Percentiles rank a stretch among this genome's conserved stretches.
These are phyloP conservation scores for Wickerhamomyces sydowiorum DNA, from an alignment of 805 yeast species.

Conservation along the genomic window DNA sequence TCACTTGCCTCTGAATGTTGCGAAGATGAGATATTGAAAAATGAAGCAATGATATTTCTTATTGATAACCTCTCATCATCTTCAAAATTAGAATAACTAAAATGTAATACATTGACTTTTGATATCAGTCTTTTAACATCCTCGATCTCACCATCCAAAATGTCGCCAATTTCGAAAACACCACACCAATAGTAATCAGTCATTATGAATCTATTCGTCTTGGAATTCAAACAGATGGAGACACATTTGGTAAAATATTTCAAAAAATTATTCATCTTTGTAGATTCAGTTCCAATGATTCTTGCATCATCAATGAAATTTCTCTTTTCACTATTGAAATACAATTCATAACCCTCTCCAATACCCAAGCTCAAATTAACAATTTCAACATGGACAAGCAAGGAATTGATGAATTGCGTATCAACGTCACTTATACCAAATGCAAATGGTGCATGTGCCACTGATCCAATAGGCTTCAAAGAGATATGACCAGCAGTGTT, in stretches of 20 bases:
- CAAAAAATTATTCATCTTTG: slow-evolving; percentile 20
- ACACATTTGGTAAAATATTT: slow-evolving; percentile 22
- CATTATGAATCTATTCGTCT: slow-evolving; percentile 19
- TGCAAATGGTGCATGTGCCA: slow-evolving; percentile 15
- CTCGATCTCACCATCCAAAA: slow-evolving; percentile 20
- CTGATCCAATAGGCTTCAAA: slow-evolving; percentile 20
- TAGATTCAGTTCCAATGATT: slow-evolving; percentile 15
- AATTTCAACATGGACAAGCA: slow-evolving; percentile 20
- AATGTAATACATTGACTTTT: slow-evolving; percentile 21
- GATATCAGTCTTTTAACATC: slow-evolving; percentile 17
- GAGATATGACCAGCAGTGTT: slow-evolving; percentile 7
- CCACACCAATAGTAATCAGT: slow-evolving; percentile 23
- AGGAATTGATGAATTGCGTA: slow-evolving; percentile 12
- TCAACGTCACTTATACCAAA: slow-evolving; percentile 19
- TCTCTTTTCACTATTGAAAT: slow-evolving; percentile 13
- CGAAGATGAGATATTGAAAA: slow-evolving; percentile 12
- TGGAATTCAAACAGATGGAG: slow-evolving; percentile 21
- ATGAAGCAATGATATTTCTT: slow-evolving; percentile 19
- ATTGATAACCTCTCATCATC: slow-evolving; percentile 12
- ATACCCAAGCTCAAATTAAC: slow-evolving; percentile 16
- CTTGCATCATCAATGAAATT: slow-evolving; percentile 4
- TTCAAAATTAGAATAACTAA: slow-evolving; percentile 18
- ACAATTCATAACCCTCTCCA: slow-evolving; percentile 23
- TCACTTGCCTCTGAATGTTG: slow-evolving; percentile 1
- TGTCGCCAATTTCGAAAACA: slow-evolving; percentile 20